Percentiles rank a stretch among this genome's conserved stretches.
Conservation (phyloP, 306 rosid species). For the Ziziphus jujuba region DNA sequence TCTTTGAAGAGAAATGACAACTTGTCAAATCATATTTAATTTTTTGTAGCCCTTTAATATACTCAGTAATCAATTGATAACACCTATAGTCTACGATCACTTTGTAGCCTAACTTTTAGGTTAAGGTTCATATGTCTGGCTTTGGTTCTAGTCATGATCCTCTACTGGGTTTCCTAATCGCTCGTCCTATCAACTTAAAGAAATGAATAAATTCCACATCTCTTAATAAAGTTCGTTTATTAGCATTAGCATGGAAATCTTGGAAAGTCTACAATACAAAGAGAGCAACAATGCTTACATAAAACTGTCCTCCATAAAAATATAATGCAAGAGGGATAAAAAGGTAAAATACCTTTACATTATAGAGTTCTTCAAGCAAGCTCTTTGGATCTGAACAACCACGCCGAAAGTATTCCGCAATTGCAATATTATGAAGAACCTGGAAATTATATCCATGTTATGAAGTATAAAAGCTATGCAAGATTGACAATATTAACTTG, state of each 20-base stretch:
- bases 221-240: background rate
- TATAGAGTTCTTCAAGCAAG: slow-evolving; percentile 76
- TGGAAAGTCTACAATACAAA: background rate
- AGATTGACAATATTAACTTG: background rate
- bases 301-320: slow-evolving; percentile 5
- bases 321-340: slow-evolving; percentile 2
- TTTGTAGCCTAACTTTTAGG: too few species aligned
- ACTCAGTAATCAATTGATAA: background rate
- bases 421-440: slow-evolving; percentile 87
- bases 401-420: slow-evolving; percentile 76
- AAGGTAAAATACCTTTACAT: slow-evolving; percentile 62
- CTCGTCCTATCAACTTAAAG: too few species aligned
- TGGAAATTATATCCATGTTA: slow-evolving; percentile 29
- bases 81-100: too few species aligned
- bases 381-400: slow-evolving; percentile 85
- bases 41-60: too few species aligned
- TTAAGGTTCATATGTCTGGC: too few species aligned
- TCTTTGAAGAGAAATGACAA: too few species aligned
- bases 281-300: slow-evolving; percentile 5
- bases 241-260: too few species aligned
- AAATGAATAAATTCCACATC: too few species aligned
- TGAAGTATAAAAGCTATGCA: background rate
- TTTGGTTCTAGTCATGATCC: too few species aligned
- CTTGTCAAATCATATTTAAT: too few species aligned
- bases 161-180: too few species aligned